phyloP scores from a whole-genome alignment of 2,329 filamentous ascomycete species.

The Phialophora expanda region DNA sequence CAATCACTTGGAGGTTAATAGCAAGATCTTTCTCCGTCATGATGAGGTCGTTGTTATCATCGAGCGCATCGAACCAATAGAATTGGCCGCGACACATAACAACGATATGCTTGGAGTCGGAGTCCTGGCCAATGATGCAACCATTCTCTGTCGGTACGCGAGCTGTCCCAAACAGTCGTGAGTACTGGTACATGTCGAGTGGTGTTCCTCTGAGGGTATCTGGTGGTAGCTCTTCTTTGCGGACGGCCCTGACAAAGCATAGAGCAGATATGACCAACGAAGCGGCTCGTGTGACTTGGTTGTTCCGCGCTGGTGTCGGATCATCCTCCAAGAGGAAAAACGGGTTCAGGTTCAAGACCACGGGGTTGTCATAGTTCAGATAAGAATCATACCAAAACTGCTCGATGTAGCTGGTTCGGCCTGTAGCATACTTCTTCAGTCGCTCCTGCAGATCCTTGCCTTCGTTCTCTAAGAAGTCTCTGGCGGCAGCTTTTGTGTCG shows the following conservation, averaged over 20 bases:
- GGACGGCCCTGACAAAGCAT: slow-evolving; percentile 89
- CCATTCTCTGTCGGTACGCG: slow-evolving; percentile 92
- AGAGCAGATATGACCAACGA: slow-evolving; percentile 89
- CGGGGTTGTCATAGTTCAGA: slow-evolving; percentile 95
- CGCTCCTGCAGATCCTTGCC: slow-evolving; percentile 86
- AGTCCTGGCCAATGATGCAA: slow-evolving; percentile 94
- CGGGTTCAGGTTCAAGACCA: slow-evolving; percentile 95
- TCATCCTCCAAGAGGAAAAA: slow-evolving; percentile 98
- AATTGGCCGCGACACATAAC: slow-evolving; percentile 94
- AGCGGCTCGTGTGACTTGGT: slow-evolving; percentile 92
- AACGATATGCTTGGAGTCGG: slow-evolving; percentile 88
- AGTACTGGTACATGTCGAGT: slow-evolving; percentile 98
- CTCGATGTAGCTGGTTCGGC: slow-evolving; percentile 95
- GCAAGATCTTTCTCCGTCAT: slow-evolving; percentile 96
- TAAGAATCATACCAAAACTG: slow-evolving; percentile 99
- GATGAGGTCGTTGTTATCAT: slow-evolving; percentile 91
- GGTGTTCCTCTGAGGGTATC: slow-evolving; percentile 83
- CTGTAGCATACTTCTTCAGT: slow-evolving; percentile 85
- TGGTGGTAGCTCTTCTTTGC: slow-evolving; percentile 88
- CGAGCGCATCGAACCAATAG: slow-evolving; percentile 98
- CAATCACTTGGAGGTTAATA: slow-evolving; percentile 87
- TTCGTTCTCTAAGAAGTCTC: slow-evolving; percentile 80
- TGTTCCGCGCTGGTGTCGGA: slow-evolving; percentile 92
- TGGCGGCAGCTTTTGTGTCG: slow-evolving; percentile 78
- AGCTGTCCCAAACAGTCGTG: slow-evolving; percentile 90